phyloP scores from a whole-genome alignment of 179 eudicot species.

The Kewa caespitosa region DNA sequence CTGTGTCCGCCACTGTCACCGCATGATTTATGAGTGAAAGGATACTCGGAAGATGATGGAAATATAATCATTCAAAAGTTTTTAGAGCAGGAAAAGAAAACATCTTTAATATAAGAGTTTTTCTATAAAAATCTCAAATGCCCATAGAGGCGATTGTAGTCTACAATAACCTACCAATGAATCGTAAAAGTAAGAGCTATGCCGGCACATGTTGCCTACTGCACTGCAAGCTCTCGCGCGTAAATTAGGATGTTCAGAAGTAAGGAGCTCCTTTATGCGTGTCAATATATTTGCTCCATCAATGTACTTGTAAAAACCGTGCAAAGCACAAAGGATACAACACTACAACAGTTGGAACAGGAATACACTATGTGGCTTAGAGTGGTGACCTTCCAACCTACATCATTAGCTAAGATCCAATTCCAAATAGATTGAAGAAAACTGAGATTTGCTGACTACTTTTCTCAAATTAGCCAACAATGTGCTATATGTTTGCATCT shows the following conservation, averaged over 20 bases:
- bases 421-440: neutral
- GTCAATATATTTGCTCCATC: constrained; percentile 71
- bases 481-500: neutral
- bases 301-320: constrained; percentile 80
- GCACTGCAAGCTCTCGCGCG: constrained; percentile 95
- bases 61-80: too few relatives aligned
- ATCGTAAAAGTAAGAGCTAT: constrained; percentile 84
- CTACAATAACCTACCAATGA: constrained; percentile 59
- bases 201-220: constrained; percentile 94
- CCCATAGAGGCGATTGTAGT: neutral
- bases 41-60: too few relatives aligned
- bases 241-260: constrained; percentile 72
- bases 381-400: neutral
- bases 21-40: too few relatives aligned
- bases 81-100: too few relatives aligned
- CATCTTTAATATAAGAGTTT: neutral
- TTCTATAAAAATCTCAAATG: neutral
- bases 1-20: too few relatives aligned
- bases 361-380: neutral
- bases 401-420: neutral
- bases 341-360: neutral
- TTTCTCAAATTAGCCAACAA: neutral
- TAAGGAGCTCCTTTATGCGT: constrained; percentile 69
- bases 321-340: constrained; percentile 37
- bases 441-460: neutral